Evolutionary conservation across 2,329 filamentous ascomycete species (phyloP).

Genomic region (Xylariaceae sp.): DNA sequence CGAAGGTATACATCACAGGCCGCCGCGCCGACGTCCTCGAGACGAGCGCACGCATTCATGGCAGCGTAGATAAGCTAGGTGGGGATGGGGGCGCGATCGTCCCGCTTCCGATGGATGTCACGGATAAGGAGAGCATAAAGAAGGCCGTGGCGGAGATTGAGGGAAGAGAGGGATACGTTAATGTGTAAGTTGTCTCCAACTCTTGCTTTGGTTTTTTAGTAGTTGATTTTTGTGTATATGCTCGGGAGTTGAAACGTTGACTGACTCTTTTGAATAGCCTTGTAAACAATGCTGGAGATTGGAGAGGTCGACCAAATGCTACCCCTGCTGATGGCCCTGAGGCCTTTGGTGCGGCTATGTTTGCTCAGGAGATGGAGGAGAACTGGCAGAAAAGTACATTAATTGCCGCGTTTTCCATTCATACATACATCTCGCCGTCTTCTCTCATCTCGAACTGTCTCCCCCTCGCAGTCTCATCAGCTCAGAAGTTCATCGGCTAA

Average conservation of each 20-base stretch:
- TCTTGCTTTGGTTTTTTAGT: too few relatives aligned
- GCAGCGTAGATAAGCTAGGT: conserved; percentile 35
- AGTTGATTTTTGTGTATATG: background rate
- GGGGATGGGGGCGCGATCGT: conserved; percentile 43
- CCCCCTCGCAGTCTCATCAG: background rate
- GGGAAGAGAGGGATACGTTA: conserved; percentile 46
- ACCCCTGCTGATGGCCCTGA: conserved; percentile 24
- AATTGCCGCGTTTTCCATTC: background rate
- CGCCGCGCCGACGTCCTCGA: conserved; percentile 41
- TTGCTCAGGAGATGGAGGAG: conserved; percentile 22
- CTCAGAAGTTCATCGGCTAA: background rate
- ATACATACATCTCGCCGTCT: too few relatives aligned
- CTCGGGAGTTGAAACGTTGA: background rate
- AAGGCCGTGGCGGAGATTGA: conserved; percentile 44
- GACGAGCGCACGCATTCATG: conserved; percentile 37
- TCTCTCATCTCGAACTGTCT: background rate
- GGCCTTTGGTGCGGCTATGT: conserved; percentile 24
- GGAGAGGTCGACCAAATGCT: conserved; percentile 8
- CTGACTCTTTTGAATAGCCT: conserved; percentile 26
- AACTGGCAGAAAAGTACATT: conserved; percentile 25
- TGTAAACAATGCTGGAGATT: conserved; percentile 50
- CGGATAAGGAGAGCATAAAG: conserved; percentile 45
- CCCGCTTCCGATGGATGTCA: conserved; percentile 41
- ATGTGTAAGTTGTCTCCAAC: conserved; percentile 32
- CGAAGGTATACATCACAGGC: conserved; percentile 35